Base-by-base conservation (phyloP, 1,284 basidiomycete genomes). In the Cystobasidium slooffiae region DNA sequence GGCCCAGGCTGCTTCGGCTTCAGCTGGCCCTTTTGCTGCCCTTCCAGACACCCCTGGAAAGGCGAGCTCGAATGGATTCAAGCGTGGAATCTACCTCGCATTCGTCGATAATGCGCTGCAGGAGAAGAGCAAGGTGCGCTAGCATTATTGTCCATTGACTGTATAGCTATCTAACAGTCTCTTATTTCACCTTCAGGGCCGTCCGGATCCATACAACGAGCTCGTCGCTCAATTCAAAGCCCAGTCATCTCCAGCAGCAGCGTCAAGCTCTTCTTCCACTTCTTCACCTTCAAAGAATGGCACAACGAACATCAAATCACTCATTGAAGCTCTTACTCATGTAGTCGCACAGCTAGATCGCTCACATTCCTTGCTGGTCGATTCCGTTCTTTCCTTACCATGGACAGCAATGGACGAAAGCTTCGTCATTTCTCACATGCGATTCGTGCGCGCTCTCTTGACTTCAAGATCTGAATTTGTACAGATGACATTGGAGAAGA, bases 391-490 rank as follows among this genome's bases (percentile, higher is more conserved):
- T 72, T 87, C 87, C 74, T 86, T 97, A 78, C 93, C 94, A 6
- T 99, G 97, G 97, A 90, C 91, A 6, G 91, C 90, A 6, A 88
- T 93, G 83, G 88, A 87, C 56, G 85, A 85, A 61, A 84, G 86
- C 22, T 92, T 95, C 78, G 93, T 94, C 67, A 91, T 89, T 82
- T 88, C 89, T 14, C 97, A 94, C 82, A 89, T 89, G 37, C 88
- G 91, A 37, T 97, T 97, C 81, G 88, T 94, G 58, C 92, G 93
- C 56, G 92, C 95, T 84, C 88, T 99, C 49, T 88, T 97, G 77
- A 94, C 91, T 78, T 94, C 96, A n/a, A 86, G 92, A 76, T 91
- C 93, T 75, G 93, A 96, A 83, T 99, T 97, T 85, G 86, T 97
- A 43, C 90, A 89, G 46, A 86, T 91, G 75, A 89, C 98, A 9